phyloP scores from a whole-genome alignment of 2,329 filamentous ascomycete genomes.

The Bimuria novae-zelandiae region DNA sequence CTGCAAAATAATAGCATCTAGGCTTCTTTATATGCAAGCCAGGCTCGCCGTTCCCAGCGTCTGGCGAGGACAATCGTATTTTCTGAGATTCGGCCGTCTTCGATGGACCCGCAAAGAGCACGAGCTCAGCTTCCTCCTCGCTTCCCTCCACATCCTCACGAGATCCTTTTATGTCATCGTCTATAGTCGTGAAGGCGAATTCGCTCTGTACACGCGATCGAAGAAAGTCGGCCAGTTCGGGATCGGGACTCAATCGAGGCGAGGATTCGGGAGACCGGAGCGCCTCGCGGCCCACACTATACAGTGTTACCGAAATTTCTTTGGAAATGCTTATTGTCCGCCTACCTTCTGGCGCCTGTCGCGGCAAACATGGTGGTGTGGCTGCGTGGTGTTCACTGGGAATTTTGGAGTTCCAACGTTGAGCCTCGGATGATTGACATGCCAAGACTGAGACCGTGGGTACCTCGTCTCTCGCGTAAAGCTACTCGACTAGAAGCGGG shows the following conservation, averaged over 20 bases:
- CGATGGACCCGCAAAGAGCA: conserved; percentile 38
- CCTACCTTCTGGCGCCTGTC: background rate
- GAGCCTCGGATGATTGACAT: conserved; percentile 1
- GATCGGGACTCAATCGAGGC: conserved; percentile 42
- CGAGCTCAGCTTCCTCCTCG: conserved; percentile 40
- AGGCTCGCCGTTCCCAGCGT: conserved; percentile 26
- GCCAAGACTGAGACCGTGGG: too few species aligned
- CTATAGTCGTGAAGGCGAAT: conserved; percentile 29
- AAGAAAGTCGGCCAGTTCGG: conserved; percentile 35
- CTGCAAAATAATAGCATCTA: conserved; percentile 42
- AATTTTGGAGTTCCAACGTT: conserved; percentile 1
- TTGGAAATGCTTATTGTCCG: background rate
- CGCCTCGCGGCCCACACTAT: conserved; percentile 41
- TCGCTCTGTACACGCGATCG: conserved; percentile 29
- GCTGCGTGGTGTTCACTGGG: background rate
- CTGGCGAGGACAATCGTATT: conserved; percentile 40
- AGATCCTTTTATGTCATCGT: conserved; percentile 7
- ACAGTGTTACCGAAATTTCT: background rate
- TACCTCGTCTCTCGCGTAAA: too few species aligned
- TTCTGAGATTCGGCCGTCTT: conserved; percentile 29
- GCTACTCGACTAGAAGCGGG: too few species aligned
- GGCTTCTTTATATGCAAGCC: conserved; percentile 38
- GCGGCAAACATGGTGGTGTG: conserved; percentile 3
- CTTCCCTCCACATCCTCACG: conserved; percentile 18
- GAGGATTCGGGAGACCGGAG: conserved; percentile 41